A percentile compares a stretch with the other conserved stretches of the same genome.
phyloP scores from a whole-genome alignment of 371 early-diverging fungal genomes.

The Mycotypha africana region DNA sequence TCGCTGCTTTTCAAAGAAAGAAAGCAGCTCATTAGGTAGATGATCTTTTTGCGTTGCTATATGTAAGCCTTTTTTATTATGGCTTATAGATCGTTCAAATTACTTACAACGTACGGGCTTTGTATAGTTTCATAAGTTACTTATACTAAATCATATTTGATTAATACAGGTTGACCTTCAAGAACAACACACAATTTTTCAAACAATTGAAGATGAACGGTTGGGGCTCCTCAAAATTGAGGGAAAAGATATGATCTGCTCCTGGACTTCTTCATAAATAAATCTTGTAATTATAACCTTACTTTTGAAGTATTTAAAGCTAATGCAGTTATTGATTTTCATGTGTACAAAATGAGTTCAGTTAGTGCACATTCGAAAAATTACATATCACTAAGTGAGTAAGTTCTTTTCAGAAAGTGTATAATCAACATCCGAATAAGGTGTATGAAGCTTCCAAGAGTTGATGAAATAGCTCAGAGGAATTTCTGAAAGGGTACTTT shows the following conservation, averaged over 20 bases:
- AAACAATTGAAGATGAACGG: constrained; percentile 2
- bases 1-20: constrained; percentile 4
- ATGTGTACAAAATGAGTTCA: background rate
- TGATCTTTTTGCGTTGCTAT: constrained; percentile 6
- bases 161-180: constrained; percentile 6
- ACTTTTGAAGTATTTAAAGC: constrained; percentile 1
- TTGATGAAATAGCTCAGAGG: too few relatives aligned
- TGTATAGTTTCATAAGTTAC: background rate
- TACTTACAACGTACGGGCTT: too few relatives aligned
- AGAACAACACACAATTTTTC: background rate
- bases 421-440: too few relatives aligned
- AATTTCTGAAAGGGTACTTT: too few relatives aligned
- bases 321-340: background rate
- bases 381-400: too few relatives aligned
- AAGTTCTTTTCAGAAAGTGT: too few relatives aligned
- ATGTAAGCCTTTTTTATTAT: constrained; percentile 5
- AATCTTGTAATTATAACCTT: background rate
- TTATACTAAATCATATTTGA: constrained; percentile 4
- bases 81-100: constrained; percentile 1
- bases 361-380: background rate
- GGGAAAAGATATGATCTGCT: constrained; percentile 1
- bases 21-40: constrained; percentile 1
- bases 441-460: too few relatives aligned
- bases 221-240: background rate
- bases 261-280: background rate